These are phyloP conservation scores for Colletotrichum agaves DNA, from an alignment of 2,329 filamentous ascomycete species.

Conservation along the genomic window DNA sequence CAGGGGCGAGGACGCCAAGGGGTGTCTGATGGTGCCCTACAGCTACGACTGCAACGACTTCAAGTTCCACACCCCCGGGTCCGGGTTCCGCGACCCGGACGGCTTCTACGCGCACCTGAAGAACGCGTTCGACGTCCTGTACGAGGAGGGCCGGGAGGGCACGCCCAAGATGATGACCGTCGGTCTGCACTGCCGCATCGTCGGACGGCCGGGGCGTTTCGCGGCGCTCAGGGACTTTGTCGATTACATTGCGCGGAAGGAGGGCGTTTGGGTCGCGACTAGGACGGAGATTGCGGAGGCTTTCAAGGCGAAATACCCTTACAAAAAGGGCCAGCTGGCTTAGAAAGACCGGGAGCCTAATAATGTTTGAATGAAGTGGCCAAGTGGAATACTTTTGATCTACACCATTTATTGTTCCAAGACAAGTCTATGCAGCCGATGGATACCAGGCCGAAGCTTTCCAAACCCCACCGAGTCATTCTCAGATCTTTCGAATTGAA, in stretches of 20 bases:
- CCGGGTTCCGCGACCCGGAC: slow-evolving; percentile 56
- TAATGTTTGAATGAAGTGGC: not conserved
- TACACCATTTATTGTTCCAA: too few relatives aligned
- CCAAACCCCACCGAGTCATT: too few relatives aligned
- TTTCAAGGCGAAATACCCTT: slow-evolving; percentile 59
- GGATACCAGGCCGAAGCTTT: too few relatives aligned
- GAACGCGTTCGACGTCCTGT: slow-evolving; percentile 63
- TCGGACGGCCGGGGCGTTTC: slow-evolving; percentile 62
- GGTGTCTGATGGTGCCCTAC: slow-evolving; percentile 65
- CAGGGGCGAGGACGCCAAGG: slow-evolving; percentile 50
- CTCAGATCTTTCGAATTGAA: too few relatives aligned
- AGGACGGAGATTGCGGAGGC: slow-evolving; percentile 62
- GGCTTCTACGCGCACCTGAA: slow-evolving; percentile 60
- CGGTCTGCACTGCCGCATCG: slow-evolving; percentile 62
- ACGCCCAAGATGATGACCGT: slow-evolving; percentile 68
- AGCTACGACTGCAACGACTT: slow-evolving; percentile 67
- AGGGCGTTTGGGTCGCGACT: slow-evolving; percentile 65
- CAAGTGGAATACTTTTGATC: too few relatives aligned
- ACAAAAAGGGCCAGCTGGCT: slow-evolving; percentile 53
- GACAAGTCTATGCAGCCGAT: too few relatives aligned
- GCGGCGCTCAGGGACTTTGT: slow-evolving; percentile 62
- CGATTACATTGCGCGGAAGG: slow-evolving; percentile 62
- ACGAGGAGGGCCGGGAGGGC: slow-evolving; percentile 60
- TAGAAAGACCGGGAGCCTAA: not conserved
- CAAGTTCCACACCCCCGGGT: slow-evolving; percentile 51